Evolutionary conservation across 129 eudicot genomes (phyloP), one percentile per base, ranked within the genome.

Genomic region (Oenanthe sinensis): DNA sequence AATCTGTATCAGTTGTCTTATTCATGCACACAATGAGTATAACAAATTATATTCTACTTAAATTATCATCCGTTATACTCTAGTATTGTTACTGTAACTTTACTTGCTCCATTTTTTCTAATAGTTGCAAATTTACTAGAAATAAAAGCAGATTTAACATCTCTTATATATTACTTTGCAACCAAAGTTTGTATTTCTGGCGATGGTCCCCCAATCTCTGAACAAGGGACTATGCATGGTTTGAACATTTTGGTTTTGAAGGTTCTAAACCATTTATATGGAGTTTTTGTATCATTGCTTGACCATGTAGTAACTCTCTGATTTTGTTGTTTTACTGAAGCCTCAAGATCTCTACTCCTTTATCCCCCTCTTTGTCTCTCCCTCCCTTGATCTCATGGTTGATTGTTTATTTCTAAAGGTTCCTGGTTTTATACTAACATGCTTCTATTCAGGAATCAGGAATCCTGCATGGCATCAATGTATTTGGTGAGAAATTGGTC

Each of bases 401-500:
- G 72, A 77, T 77, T 48, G 52, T 52, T 60, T 20, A 58, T 60
- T 78, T 44, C 42, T 78, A 39, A 20, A 60, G 19, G 58, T 14
- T 49, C 3, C 1, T 78, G 58, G 37, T 77, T 42, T 4, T 67
- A 75, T 68, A 19, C 0, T 67, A 30, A 30, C 42, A 67, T 67
- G 1, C 72, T 30, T 45, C 28, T 48, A 62, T 77, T 33, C 84
- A 87, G 92, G 85, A 77, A 77, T 50, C 55, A 15, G 65, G n/a
- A 84, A 80, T 43, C 77, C 63, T 67, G 16, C n/a, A 16, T 52
- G 76, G 26, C 65, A 75, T 42, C 8, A 82, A 82, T 62, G 70
- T 71, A 45, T 83, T 79, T 73, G 89, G 87, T 77, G 86, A 88
- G 76, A 93, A 91, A 65, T 73, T 94, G 82, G 88, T 94, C 78